A percentile compares a stretch with the other conserved stretches of the same genome.
Evolutionary conservation across 495 filamentous ascomycete genomes (phyloP).

Genomic region (Penicillium paxilli): DNA sequence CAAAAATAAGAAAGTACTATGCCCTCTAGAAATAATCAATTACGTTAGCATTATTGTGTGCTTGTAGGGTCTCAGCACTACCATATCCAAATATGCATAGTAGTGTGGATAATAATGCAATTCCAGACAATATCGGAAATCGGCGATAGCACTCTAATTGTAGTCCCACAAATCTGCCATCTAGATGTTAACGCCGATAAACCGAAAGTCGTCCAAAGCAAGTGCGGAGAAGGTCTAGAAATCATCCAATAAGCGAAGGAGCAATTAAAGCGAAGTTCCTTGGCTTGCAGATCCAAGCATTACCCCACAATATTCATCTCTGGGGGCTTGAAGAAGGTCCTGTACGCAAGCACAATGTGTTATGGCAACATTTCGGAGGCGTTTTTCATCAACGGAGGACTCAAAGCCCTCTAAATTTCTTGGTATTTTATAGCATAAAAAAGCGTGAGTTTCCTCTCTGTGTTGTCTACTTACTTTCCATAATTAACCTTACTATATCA

Average conservation of each 20-base stretch:
- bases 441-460: not conserved
- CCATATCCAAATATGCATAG: too few species aligned
- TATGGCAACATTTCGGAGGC: conserved; percentile 9
- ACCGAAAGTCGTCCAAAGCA: not conserved
- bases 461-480: too few species aligned
- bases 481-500: too few species aligned
- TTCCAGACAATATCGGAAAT: not conserved
- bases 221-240: not conserved
- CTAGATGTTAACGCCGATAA: conserved; percentile 2
- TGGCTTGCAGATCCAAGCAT: not conserved
- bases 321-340: not conserved
- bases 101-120: too few species aligned
- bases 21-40: too few species aligned
- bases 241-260: not conserved
- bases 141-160: not conserved
- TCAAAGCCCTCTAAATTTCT: not conserved
- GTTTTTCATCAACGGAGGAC: conserved; percentile 2
- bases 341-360: not conserved
- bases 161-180: not conserved
- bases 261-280: not conserved
- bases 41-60: too few species aligned
- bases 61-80: too few species aligned
- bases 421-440: not conserved
- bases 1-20: too few species aligned
- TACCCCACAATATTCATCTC: conserved; percentile 4